Evolutionary conservation across 768 basidiomycete genomes (phyloP), one percentile per base, ranked within the genome.

Genomic region (Suillus discolor): DNA sequence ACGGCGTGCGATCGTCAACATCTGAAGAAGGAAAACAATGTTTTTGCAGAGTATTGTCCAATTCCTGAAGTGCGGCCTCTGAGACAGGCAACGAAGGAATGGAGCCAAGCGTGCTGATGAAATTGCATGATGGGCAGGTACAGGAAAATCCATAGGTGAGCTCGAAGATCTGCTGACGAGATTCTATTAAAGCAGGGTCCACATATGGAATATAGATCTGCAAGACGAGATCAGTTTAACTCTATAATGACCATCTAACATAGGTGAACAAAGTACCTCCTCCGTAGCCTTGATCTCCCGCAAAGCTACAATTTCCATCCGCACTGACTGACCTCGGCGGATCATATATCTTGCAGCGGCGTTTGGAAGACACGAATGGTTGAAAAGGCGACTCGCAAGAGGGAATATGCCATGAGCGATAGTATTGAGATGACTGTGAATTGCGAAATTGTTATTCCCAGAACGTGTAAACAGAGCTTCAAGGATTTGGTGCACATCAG

Each of bases 361-460:
- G 68, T 92, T 93, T 1, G 93, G 91, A 20, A 83, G 69, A 74
- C 93, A 94, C 5, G 90, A 92, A 71, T 94, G 93, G 71, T 94
- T 94, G 79, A 94, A 92, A 15, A 86, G 72, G n/a, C 91, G 83
- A 71, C 93, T 94, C 2, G 93, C 89, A 12, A 86, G 74, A 9
- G 93, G 91, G 67, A 91, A 93, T 44, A 92, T 80, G 0, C 91
- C 93, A 77, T 93, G 89, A 0, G 86, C 93, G 70, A 89, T 79
- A 2, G 89, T 83, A 18, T 78, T 85, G 47, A 93, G 78, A 79
- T 92, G 90, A 3, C 88, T 89, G 70, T 92, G 89, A 28, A 94
- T 78, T 12, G 87, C 82, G 74, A 93, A 94, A 70, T 94, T 93
- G 75, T 94, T 94, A 79, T 92, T 94, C 49, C 86, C 86, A 68